Evolutionary conservation across 2,329 filamentous ascomycete genomes (phyloP), one percentile per base, ranked within the genome.

Genomic region (Nemania diffusa): DNA sequence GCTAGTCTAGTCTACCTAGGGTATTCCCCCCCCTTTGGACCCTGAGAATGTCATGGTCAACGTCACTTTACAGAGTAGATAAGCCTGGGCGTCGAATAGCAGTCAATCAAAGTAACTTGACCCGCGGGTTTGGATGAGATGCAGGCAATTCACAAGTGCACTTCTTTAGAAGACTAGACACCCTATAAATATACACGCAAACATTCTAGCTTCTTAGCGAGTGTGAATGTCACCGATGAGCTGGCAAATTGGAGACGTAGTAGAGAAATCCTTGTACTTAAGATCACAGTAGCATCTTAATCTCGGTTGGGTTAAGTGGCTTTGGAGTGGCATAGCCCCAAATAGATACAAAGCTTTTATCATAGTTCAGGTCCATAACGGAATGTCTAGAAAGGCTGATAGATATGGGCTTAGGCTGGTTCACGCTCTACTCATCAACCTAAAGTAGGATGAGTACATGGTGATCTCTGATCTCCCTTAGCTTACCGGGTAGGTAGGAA

Each of bases 11-110:
- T 26, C 22, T 50, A 22, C 11, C 52, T 8, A 20, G 15, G 52
- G 57, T 9, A 37, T 34, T 52, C 46, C 50, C 24, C 29, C 29
- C 56, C 50, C 42, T 62, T 42, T 56, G 52, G 63, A 61, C 62
- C 62, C 56, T 53, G 29, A 29, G 56, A 64, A 55, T 24, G 22
- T 34, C 29, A n/a, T 11, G n/a, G 53, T 62, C 52, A 62, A 65
- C 63, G 51, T 65, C 57, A 65, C 20, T 17, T 50, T 40, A n/a
- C n/a, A n/a, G n/a, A n/a, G n/a, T 24, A 20, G 22, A 11, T 44
- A 11, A 22, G 26, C 44, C n/a, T 24, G 11, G 48, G 48, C 27
- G 42, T 58, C 5, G 56, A 34, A 55, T 13, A 32, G 8, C n/a
- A 27, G 29, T 29, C 24, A 13, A 37, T 32, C 22, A 13, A 24